phyloP scores from a whole-genome alignment of 73 alveolate genomes.

The Paramecium pentaurelia region DNA sequence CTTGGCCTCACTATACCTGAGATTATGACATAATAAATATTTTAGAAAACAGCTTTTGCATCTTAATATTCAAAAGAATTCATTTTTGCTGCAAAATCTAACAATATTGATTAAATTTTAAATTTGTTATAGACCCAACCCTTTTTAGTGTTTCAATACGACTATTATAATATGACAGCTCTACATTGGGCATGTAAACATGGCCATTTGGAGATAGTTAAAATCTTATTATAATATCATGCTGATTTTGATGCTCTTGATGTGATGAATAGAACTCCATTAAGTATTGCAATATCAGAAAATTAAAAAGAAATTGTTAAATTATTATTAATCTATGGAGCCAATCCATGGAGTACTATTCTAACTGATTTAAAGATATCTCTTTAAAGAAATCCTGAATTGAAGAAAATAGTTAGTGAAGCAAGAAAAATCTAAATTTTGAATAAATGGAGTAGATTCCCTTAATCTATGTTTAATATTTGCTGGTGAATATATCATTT shows the following conservation, averaged over 20 bases:
- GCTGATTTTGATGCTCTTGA: slow-evolving; percentile 48
- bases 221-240: neutral
- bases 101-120: neutral
- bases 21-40: neutral
- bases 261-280: slow-evolving; percentile 33
- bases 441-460: neutral
- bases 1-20: neutral
- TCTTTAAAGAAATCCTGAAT: neutral
- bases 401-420: neutral
- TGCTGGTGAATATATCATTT: neutral
- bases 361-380: neutral
- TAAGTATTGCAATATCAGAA: neutral
- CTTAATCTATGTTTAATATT: neutral
- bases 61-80: neutral
- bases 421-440: slow-evolving; percentile 13
- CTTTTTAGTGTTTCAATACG: slow-evolving; percentile 19
- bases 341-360: slow-evolving; percentile 37
- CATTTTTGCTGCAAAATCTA: neutral
- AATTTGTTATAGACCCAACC: neutral
- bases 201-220: neutral
- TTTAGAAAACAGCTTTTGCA: neutral
- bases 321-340: neutral
- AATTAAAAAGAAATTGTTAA: neutral
- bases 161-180: slow-evolving; percentile 30
- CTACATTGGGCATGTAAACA: slow-evolving; percentile 32